Evolutionary conservation across 2,329 filamentous ascomycete genomes (phyloP).

Genomic region (Aspergillus viridinutans): DNA sequence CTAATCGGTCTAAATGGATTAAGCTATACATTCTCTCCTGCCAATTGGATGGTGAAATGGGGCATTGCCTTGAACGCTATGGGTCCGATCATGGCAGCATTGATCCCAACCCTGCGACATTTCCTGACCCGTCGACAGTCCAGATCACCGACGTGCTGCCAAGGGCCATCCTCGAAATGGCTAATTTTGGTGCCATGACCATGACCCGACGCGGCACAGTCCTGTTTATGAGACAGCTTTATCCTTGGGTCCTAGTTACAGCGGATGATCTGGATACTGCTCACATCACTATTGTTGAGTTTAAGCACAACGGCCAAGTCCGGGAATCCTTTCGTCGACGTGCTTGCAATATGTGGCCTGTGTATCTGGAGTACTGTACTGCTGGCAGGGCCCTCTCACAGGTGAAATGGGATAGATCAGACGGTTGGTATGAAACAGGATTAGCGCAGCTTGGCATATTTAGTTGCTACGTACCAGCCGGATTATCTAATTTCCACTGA

Average conservation of each 20-base stretch:
- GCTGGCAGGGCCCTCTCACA: neutral
- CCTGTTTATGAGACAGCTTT: neutral
- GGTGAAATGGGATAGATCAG: neutral
- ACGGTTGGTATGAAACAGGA: no score
- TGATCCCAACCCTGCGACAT: slow-evolving; percentile 1
- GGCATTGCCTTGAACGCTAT: neutral
- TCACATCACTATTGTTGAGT: neutral
- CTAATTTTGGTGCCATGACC: neutral
- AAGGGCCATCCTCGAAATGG: neutral
- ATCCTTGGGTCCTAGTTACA: neutral
- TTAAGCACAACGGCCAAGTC: neutral
- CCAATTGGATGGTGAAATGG: neutral
- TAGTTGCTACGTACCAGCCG: no score
- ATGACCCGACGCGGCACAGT: neutral
- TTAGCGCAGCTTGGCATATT: no score
- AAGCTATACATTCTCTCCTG: slow-evolving; percentile 1
- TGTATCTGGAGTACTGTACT: neutral
- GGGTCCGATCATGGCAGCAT: neutral
- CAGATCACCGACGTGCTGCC: slow-evolving; percentile 2
- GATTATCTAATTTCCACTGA: no score
- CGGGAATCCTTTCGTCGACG: neutral
- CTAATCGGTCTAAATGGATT: neutral
- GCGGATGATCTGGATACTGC: neutral
- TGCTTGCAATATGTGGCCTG: slow-evolving; percentile 1
- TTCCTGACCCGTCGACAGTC: neutral